These are phyloP conservation scores for Colletotrichum eremochloae DNA, from an alignment of 2,329 filamentous ascomycete genomes.

Conservation along the genomic window DNA sequence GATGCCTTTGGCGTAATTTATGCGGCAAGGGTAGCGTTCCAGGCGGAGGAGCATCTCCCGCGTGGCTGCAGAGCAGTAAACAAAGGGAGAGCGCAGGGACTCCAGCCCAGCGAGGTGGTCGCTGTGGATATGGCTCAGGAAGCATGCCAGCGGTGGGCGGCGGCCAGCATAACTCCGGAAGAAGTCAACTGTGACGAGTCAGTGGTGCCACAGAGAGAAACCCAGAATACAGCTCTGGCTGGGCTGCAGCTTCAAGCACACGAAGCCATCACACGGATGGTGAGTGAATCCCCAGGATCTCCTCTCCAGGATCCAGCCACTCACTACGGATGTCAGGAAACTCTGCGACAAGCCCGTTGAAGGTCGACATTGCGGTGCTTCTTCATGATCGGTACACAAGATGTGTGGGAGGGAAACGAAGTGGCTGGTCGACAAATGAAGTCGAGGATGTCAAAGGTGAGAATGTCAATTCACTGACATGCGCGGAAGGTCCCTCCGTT, in stretches of 20 bases:
- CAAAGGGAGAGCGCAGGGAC: constrained; percentile 80
- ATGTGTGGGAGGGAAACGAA: too few relatives aligned
- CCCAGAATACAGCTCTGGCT: constrained; percentile 12
- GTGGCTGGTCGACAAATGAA: background rate
- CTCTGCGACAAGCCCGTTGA: constrained; percentile 78
- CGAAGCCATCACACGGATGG: background rate
- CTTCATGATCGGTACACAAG: background rate
- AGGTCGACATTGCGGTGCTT: constrained; percentile 76
- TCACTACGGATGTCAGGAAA: constrained; percentile 82
- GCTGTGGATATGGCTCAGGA: constrained; percentile 92
- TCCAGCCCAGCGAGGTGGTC: constrained; percentile 90
- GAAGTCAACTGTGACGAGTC: constrained; percentile 76
- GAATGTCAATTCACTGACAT: background rate
- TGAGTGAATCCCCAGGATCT: constrained; percentile 27
- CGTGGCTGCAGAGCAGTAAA: constrained; percentile 91
- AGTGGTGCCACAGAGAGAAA: constrained; percentile 23
- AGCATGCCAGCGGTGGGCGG: constrained; percentile 81
- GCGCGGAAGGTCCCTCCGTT: background rate
- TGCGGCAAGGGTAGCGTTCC: constrained; percentile 82
- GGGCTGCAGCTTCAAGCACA: constrained; percentile 32
- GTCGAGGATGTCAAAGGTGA: background rate
- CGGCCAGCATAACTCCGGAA: constrained; percentile 72
- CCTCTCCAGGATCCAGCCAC: constrained; percentile 34
- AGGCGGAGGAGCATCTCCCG: constrained; percentile 84
- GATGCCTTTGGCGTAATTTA: constrained; percentile 85